Conservation (phyloP, 2,329 filamentous ascomycete species). For the Sclerotinia subarctica region DNA sequence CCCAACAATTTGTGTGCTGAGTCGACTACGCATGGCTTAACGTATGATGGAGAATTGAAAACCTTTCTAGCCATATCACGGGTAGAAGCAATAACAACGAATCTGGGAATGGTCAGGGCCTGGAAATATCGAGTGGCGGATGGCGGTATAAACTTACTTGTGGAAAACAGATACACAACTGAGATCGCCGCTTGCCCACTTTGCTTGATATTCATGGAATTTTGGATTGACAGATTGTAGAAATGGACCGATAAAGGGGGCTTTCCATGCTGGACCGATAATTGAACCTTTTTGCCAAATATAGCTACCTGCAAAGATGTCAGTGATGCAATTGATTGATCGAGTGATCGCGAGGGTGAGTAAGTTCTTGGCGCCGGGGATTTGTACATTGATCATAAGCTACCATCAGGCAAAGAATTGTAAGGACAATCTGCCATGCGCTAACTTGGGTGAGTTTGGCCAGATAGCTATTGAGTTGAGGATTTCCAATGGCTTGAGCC, state of each 20-base stretch:
- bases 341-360: not conserved
- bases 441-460: slow-evolving; percentile 40
- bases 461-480: slow-evolving; percentile 33
- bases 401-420: slow-evolving; percentile 67
- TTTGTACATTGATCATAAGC: slow-evolving; percentile 82
- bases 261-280: slow-evolving; percentile 70
- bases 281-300: slow-evolving; percentile 72
- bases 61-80: slow-evolving; percentile 96
- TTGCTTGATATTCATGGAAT: slow-evolving; percentile 84
- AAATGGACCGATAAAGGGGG: slow-evolving; percentile 93
- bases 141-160: slow-evolving; percentile 63
- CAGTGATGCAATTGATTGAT: slow-evolving; percentile 11
- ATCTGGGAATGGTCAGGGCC: slow-evolving; percentile 52
- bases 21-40: slow-evolving; percentile 96
- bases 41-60: slow-evolving; percentile 87
- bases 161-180: slow-evolving; percentile 99
- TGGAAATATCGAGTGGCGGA: not conserved
- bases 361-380: not conserved
- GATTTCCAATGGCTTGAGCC: slow-evolving; percentile 30
- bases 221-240: slow-evolving; percentile 87
- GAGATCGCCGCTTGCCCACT: slow-evolving; percentile 87
- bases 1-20: slow-evolving; percentile 90
- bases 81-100: slow-evolving; percentile 93
- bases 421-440: slow-evolving; percentile 65
- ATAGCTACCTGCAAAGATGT: slow-evolving; percentile 60